Evolutionary conservation across 2,329 filamentous ascomycete genomes (phyloP).

Genomic region (Cladosporium sp.): DNA sequence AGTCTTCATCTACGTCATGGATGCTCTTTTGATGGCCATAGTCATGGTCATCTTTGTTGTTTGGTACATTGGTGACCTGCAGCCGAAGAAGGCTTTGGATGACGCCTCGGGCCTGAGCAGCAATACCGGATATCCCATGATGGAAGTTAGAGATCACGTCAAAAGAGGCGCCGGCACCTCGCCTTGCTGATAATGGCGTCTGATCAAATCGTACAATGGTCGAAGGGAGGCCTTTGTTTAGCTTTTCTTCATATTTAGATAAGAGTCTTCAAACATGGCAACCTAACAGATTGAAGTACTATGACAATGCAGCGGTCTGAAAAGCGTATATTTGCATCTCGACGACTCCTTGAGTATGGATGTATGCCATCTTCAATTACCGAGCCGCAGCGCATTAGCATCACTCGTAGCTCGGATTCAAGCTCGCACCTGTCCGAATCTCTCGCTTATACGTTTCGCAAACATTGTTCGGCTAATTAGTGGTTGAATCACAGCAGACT

Average conservation of each 20-base stretch:
- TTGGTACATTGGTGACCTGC: conserved; percentile 16
- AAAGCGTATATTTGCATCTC: not conserved
- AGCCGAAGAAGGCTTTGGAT: not conserved
- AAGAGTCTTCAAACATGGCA: not conserved
- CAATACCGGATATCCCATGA: not conserved
- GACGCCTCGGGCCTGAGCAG: not conserved
- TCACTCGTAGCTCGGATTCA: not conserved
- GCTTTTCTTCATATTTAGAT: not conserved
- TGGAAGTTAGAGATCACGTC: not conserved
- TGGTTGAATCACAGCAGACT: not conserved
- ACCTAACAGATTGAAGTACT: not conserved
- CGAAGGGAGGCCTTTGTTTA: not conserved
- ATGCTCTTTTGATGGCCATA: conserved; percentile 43
- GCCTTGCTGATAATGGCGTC: not conserved
- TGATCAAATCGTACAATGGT: not conserved
- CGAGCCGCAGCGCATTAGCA: not conserved
- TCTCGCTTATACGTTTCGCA: not conserved
- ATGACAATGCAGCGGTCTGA: not conserved
- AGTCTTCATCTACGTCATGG: conserved; percentile 48
- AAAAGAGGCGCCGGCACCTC: not conserved
- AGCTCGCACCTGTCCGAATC: not conserved
- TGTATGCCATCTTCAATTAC: not conserved
- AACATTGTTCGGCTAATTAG: not conserved
- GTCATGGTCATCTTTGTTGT: conserved; percentile 26
- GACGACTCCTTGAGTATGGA: not conserved